A percentile compares a stretch with the other conserved stretches of the same genome.
These are phyloP conservation scores for Candida tetrigidarum DNA, from an alignment of 1,139 yeast species.

Conservation along the genomic window DNA sequence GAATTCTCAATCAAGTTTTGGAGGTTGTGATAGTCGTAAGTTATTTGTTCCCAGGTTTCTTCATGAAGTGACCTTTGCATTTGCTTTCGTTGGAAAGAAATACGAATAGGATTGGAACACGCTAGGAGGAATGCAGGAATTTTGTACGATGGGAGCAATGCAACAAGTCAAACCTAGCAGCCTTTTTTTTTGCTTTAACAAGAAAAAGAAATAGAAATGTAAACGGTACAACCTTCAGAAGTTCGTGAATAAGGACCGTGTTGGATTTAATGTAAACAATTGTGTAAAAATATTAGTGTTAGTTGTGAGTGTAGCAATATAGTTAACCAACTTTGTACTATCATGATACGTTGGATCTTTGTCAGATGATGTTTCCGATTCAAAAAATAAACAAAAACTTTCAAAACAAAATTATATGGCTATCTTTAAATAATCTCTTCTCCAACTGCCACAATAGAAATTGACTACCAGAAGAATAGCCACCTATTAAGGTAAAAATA, in stretches of 20 bases:
- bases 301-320: no score
- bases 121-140: background rate
- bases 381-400: background rate
- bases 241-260: background rate
- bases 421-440: background rate
- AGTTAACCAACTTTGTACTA: background rate
- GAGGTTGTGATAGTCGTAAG: conserved; percentile 3
- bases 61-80: conserved; percentile 4
- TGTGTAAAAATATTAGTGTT: no score
- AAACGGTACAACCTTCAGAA: no score
- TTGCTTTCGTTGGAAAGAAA: conserved; percentile 1
- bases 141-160: no score
- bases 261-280: background rate
- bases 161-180: no score
- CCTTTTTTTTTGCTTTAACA: no score
- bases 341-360: background rate
- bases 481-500: no score
- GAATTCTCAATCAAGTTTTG: conserved; percentile 6
- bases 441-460: no score
- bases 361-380: background rate
- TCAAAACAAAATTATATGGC: background rate
- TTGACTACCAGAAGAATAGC: no score
- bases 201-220: no score
- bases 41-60: conserved; percentile 6
- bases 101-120: background rate